A percentile compares a stretch with the other conserved stretches of the same genome.
Evolutionary conservation across 257 asterid genomes (phyloP).

Genomic region (Osmanthus fragrans): DNA sequence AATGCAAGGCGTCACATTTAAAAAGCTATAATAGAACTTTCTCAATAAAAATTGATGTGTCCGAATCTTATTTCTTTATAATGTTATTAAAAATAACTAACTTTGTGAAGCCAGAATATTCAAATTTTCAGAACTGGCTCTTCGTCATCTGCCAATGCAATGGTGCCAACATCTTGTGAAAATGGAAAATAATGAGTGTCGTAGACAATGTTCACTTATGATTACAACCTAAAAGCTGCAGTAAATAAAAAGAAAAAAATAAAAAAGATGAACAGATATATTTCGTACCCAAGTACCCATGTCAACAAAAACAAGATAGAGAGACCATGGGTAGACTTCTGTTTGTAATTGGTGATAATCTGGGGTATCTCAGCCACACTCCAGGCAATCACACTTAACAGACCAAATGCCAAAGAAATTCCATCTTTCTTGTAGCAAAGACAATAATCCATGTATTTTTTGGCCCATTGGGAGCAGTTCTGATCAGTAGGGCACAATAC

Average conservation of each 20-base stretch:
- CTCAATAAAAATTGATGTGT: too few relatives aligned
- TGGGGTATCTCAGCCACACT: conserved; percentile 75
- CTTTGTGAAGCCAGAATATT: neutral
- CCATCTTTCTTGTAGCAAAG: conserved; percentile 38
- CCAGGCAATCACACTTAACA: conserved; percentile 65
- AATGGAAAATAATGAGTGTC: neutral
- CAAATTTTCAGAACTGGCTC: neutral
- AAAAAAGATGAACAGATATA: too few relatives aligned
- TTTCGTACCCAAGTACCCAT: conserved; percentile 69
- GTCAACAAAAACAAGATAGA: conserved; percentile 56
- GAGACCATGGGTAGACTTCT: conserved; percentile 62
- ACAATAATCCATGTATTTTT: conserved; percentile 30
- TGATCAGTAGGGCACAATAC: conserved; percentile 36
- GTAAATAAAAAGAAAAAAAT: neutral
- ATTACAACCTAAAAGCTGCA: neutral
- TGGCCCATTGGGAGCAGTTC: conserved; percentile 43
- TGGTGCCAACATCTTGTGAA: neutral
- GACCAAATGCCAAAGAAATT: conserved; percentile 46
- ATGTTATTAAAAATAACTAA: neutral
- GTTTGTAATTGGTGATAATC: conserved; percentile 51
- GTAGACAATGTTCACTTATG: neutral
- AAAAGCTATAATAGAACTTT: too few relatives aligned
- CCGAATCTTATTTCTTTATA: neutral
- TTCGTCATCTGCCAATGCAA: too few relatives aligned
- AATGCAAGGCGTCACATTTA: too few relatives aligned